phyloP scores from a whole-genome alignment of 2,329 filamentous ascomycete species.

The Dendrostoma leiphaemia region DNA sequence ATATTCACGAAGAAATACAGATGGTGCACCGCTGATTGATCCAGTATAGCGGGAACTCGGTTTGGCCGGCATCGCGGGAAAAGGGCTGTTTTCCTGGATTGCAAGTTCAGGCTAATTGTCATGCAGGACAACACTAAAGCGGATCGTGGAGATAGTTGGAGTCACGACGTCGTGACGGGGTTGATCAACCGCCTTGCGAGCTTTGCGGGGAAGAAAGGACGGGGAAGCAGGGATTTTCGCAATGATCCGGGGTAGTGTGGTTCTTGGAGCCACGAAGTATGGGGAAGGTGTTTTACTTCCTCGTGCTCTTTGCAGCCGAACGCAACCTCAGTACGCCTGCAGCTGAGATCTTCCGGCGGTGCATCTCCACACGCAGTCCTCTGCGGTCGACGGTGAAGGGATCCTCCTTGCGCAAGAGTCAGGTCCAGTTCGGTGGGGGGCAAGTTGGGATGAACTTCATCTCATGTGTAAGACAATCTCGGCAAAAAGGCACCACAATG shows the following conservation, averaged over 20 bases:
- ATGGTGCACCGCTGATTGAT: background rate
- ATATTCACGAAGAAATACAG: background rate
- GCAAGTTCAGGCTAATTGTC: constrained; percentile 6
- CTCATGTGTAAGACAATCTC: background rate
- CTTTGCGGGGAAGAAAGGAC: background rate
- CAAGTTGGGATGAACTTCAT: background rate
- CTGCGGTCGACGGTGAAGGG: background rate
- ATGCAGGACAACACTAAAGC: background rate
- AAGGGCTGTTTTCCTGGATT: background rate
- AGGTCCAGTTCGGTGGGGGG: background rate
- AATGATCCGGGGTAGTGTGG: background rate
- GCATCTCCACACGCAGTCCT: background rate
- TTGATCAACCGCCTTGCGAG: background rate
- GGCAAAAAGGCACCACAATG: background rate
- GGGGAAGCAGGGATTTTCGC: background rate
- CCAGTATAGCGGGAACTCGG: background rate
- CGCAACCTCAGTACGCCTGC: background rate
- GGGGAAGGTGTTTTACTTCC: background rate
- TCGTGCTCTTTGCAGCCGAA: background rate
- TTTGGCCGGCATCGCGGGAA: background rate
- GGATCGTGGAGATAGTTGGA: background rate
- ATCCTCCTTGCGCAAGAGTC: background rate
- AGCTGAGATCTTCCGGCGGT: background rate
- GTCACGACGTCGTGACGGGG: background rate
- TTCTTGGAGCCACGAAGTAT: background rate